These are phyloP conservation scores for Epichloe coenophiala DNA, from an alignment of 2,329 filamentous ascomycete species.

Conservation along the genomic window DNA sequence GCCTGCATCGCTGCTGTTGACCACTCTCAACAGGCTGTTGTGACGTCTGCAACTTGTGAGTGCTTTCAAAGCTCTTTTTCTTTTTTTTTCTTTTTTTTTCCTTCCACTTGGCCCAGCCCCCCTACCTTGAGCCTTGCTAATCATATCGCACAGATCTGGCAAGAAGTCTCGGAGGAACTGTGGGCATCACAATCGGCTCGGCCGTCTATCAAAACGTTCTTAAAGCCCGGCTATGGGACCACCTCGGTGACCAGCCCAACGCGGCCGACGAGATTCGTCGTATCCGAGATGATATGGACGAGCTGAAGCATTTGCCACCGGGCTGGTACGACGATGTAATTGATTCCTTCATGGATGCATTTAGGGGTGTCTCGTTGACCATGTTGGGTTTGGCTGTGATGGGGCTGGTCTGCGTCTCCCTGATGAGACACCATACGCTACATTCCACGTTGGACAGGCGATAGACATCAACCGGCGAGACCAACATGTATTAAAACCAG, in stretches of 20 bases:
- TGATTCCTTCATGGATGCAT: slow-evolving; percentile 60
- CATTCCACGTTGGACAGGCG: slow-evolving; percentile 49
- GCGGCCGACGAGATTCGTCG: slow-evolving; percentile 54
- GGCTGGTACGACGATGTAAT: slow-evolving; percentile 60
- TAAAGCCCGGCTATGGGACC: slow-evolving; percentile 47
- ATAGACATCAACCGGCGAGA: slow-evolving; percentile 1
- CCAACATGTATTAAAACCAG: too few species aligned
- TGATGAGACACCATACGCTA: slow-evolving; percentile 69
- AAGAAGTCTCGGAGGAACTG: slow-evolving; percentile 31
- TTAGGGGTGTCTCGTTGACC: slow-evolving; percentile 63
- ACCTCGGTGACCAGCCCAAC: slow-evolving; percentile 51
- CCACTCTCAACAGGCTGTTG: slow-evolving; percentile 72
- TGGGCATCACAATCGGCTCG: slow-evolving; percentile 45
- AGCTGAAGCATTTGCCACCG: slow-evolving; percentile 52
- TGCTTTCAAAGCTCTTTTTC: slow-evolving; percentile 3
- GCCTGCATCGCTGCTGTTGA: slow-evolving; percentile 72
- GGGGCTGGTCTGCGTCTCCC: slow-evolving; percentile 45
- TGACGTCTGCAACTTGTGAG: slow-evolving; percentile 65
- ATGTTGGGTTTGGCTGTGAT: slow-evolving; percentile 49
- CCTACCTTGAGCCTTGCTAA: not conserved
- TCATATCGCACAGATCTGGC: slow-evolving; percentile 21
- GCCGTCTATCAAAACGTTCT: slow-evolving; percentile 80
- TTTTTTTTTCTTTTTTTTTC: not conserved
- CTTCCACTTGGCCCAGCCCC: not conserved
- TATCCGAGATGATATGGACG: slow-evolving; percentile 60